Conservation (phyloP, 495 filamentous ascomycete species). For the Neurospora tetraspora region DNA sequence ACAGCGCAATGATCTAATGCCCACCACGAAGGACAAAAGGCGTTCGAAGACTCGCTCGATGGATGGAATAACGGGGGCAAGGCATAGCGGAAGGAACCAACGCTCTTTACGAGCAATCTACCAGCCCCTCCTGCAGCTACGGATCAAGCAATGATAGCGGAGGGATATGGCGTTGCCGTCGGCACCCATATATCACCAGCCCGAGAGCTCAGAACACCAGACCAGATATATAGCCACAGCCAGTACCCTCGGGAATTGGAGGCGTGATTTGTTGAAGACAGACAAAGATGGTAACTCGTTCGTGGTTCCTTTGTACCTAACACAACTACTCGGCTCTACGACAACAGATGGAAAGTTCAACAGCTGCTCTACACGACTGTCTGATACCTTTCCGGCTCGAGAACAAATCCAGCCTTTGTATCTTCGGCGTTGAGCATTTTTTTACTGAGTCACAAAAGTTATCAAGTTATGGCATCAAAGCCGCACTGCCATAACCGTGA, state of each 20-base stretch:
- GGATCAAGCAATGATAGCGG: not conserved
- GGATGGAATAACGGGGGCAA: not conserved
- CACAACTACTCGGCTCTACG: not conserved
- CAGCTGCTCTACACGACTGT: not conserved
- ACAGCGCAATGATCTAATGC: too few species aligned
- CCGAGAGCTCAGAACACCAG: not conserved
- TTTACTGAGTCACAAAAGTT: too few species aligned
- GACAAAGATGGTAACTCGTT: not conserved
- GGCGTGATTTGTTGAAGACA: not conserved
- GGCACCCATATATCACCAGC: not conserved
- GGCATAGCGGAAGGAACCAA: not conserved
- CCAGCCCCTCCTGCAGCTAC: not conserved
- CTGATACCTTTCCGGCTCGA: not conserved
- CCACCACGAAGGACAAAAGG: too few species aligned
- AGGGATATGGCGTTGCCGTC: not conserved
- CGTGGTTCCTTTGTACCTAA: not conserved
- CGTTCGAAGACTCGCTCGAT: not conserved
- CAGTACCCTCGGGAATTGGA: not conserved
- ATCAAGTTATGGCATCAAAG: too few species aligned
- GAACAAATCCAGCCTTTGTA: not conserved
- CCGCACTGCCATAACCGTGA: too few species aligned
- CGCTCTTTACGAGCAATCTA: not conserved
- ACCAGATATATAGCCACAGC: not conserved
- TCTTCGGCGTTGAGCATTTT: not conserved
- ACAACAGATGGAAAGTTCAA: not conserved